These are phyloP conservation scores for Penicillium vulpinum DNA, from an alignment of 2,329 filamentous ascomycete genomes.

Conservation along the genomic window DNA sequence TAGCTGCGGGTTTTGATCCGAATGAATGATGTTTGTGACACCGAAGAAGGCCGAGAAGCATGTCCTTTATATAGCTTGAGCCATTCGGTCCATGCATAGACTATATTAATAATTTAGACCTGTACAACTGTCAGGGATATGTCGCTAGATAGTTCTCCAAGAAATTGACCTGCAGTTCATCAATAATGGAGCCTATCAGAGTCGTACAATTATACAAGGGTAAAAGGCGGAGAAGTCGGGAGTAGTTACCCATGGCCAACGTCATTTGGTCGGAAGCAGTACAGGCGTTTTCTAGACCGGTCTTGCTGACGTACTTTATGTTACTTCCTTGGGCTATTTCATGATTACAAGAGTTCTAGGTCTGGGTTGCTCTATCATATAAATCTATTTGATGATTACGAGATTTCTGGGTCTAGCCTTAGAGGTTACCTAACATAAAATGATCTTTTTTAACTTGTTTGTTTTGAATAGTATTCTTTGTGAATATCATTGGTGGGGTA, in stretches of 20 bases:
- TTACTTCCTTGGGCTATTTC: too few relatives aligned
- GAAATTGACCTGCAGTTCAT: too few relatives aligned
- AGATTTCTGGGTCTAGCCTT: neutral
- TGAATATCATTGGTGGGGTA: slow-evolving; percentile 1
- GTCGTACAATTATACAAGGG: neutral
- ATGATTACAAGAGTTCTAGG: neutral
- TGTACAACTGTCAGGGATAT: neutral
- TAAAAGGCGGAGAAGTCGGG: slow-evolving; percentile 14
- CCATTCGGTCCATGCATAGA: too few relatives aligned
- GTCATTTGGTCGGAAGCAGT: slow-evolving; percentile 10
- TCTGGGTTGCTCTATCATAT: neutral
- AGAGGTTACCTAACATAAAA: too few relatives aligned
- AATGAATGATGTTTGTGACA: neutral
- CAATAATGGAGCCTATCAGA: slow-evolving; percentile 16
- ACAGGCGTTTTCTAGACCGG: neutral
- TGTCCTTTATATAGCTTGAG: slow-evolving; percentile 3
- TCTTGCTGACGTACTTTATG: neutral
- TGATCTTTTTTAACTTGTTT: neutral
- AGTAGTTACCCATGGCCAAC: slow-evolving; percentile 12
- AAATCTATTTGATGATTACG: neutral
- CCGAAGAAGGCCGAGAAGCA: neutral
- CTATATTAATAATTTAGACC: neutral
- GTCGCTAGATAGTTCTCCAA: neutral
- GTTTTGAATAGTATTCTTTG: neutral
- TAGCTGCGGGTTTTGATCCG: neutral